phyloP scores from a whole-genome alignment of 495 filamentous ascomycete species.

The Thermothielavioides terrestris region DNA sequence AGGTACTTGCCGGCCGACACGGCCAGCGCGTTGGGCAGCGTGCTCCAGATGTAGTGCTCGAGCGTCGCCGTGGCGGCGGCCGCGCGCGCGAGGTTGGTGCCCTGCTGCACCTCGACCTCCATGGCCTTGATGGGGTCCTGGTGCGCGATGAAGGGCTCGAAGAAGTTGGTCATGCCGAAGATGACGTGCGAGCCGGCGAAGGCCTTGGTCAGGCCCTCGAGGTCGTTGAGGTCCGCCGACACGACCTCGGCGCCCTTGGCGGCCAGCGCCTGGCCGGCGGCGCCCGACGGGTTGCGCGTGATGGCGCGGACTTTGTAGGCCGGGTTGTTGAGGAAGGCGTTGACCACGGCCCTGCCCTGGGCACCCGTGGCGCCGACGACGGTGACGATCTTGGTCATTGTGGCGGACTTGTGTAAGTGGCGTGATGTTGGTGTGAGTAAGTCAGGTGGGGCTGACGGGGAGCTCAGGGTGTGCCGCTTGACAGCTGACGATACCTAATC shows the following conservation, averaged over 20 bases:
- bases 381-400: slow-evolving; percentile 35
- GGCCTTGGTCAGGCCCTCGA: slow-evolving; percentile 39
- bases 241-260: slow-evolving; percentile 37
- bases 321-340: slow-evolving; percentile 44
- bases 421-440: too few relatives aligned
- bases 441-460: too few relatives aligned
- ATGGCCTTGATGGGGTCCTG: slow-evolving; percentile 29
- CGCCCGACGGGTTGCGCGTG: slow-evolving; percentile 44
- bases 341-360: slow-evolving; percentile 52
- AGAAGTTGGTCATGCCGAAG: slow-evolving; percentile 53
- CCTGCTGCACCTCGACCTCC: slow-evolving; percentile 47
- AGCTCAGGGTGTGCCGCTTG: too few relatives aligned
- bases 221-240: slow-evolving; percentile 44
- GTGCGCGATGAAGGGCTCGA: slow-evolving; percentile 31
- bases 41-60: slow-evolving; percentile 47
- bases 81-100: slow-evolving; percentile 48
- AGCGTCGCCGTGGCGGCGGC: slow-evolving; percentile 34
- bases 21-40: slow-evolving; percentile 19
- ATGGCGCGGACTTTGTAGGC: slow-evolving; percentile 49
- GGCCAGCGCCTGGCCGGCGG: slow-evolving; percentile 35
- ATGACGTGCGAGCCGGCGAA: slow-evolving; percentile 46
- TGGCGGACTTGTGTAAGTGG: too few relatives aligned
- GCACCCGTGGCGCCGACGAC: slow-evolving; percentile 57
- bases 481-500: too few relatives aligned
- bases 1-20: slow-evolving; percentile 23